Conservation (phyloP, 441 rosid genomes). For the Manihot esculenta region DNA sequence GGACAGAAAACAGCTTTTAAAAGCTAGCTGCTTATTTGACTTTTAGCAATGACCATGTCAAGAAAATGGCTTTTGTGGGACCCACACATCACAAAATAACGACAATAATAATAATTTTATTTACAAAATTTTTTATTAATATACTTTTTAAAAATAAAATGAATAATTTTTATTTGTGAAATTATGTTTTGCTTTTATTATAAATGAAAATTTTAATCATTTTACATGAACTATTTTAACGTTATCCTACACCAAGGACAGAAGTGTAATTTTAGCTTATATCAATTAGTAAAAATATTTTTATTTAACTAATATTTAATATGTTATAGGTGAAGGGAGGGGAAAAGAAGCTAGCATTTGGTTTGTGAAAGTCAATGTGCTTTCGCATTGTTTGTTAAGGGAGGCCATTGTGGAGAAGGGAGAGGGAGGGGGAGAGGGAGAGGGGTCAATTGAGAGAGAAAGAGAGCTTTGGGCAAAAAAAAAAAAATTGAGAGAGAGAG, state of each 20-base stretch:
- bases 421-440: conserved; percentile 11
- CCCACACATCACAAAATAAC: no score
- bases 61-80: conserved; percentile 11
- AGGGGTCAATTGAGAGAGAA: conserved; percentile 18
- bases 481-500: conserved; percentile 27
- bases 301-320: not conserved
- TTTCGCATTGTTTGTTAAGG: conserved; percentile 41
- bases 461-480: no score
- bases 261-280: not conserved
- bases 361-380: conserved; percentile 69
- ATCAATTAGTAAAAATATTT: no score
- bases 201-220: no score
- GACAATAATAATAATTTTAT: no score
- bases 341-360: conserved; percentile 20
- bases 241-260: not conserved
- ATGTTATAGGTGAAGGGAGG: not conserved
- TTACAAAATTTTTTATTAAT: no score
- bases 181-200: no score
- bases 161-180: no score
- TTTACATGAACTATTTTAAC: no score
- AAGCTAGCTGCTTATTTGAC: conserved; percentile 43
- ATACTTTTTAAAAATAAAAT: no score
- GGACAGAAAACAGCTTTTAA: conserved; percentile 48
- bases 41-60: conserved; percentile 17
- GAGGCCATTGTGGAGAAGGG: conserved; percentile 30